Evolutionary conservation across 2,329 filamentous ascomycete species (phyloP), one percentile per base, ranked within the genome.

Genomic region (Apiospora rasikravindrae): DNA sequence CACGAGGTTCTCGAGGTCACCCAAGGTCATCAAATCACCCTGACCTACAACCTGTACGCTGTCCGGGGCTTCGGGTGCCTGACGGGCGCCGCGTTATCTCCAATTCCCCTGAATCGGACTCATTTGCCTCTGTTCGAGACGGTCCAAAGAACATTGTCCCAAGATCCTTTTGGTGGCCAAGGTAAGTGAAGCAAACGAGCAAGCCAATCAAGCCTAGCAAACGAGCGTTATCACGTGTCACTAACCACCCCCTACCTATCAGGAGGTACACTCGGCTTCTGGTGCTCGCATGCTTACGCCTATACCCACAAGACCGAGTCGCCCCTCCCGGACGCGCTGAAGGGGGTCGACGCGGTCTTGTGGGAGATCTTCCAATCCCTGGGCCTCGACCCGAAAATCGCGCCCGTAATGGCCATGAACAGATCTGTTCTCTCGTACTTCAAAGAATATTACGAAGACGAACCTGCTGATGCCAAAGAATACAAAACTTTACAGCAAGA

Each of bases 11-110:
- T 84, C 0, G 82, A 85, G 19, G 84, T 91, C 7, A 86, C 80
- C 0, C 74, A 79, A 1, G 88, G 89, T 0, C 83, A 91, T 71
- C 85, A 88, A 0, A 73, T 91, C 22, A 91, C 87, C 0, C 77
- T 92, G 29, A 91, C 88, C 0, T 91, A 91, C 79, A 91, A 91
- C 72, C 80, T 92, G 1, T 89, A 84, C 73, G 78, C 83, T 14
- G 79, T 80, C 1, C 77, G 80, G 29, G 79, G 82, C 2, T 70
- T 42, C 22, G 71, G 69, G 14, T 67, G 68, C 29, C 61, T 72
- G 7, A 66, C 66, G 37, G 70, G 73, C 22, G 14, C 26, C 14
- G 26, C 51, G 14, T 10, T 57, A 7, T 26, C 68, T 45, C 44
- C 44, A 10, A 51, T 42, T 4, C 45, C 67, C 16, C n/a, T 72